These are phyloP conservation scores for Penicillium odoratum DNA, from an alignment of 495 filamentous ascomycete species.

Conservation along the genomic window DNA sequence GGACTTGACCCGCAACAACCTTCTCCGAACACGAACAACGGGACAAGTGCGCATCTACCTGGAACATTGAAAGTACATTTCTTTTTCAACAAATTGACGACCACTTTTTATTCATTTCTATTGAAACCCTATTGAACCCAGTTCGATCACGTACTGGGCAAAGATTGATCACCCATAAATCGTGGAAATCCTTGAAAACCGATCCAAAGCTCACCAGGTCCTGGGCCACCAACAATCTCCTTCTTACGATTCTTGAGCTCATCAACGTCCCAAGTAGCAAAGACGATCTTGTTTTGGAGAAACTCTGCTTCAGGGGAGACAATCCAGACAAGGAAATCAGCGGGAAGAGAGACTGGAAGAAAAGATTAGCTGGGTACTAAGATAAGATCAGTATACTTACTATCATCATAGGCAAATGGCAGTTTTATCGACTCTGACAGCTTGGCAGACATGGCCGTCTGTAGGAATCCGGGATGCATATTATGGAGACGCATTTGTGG, in stretches of 20 bases:
- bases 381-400: not conserved
- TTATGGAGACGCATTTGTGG: slow-evolving; percentile 21
- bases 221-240: slow-evolving; percentile 22
- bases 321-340: slow-evolving; percentile 40
- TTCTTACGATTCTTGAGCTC: slow-evolving; percentile 60
- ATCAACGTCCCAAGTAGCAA: slow-evolving; percentile 49
- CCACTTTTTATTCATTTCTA: no score
- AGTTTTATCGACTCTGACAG: not conserved
- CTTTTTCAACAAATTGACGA: no score
- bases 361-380: not conserved
- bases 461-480: not conserved
- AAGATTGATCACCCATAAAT: slow-evolving; percentile 23
- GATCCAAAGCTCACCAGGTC: slow-evolving; percentile 25
- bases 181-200: slow-evolving; percentile 26
- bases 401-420: not conserved
- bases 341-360: slow-evolving; percentile 22
- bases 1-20: no score
- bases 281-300: slow-evolving; percentile 42
- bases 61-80: no score
- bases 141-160: slow-evolving; percentile 9
- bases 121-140: no score
- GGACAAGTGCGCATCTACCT: no score
- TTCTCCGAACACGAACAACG: no score
- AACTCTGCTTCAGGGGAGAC: slow-evolving; percentile 40
- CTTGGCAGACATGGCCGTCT: slow-evolving; percentile 10